Evolutionary conservation across 1,284 basidiomycete genomes (phyloP).

Genomic region (Fistulina hepatica): DNA sequence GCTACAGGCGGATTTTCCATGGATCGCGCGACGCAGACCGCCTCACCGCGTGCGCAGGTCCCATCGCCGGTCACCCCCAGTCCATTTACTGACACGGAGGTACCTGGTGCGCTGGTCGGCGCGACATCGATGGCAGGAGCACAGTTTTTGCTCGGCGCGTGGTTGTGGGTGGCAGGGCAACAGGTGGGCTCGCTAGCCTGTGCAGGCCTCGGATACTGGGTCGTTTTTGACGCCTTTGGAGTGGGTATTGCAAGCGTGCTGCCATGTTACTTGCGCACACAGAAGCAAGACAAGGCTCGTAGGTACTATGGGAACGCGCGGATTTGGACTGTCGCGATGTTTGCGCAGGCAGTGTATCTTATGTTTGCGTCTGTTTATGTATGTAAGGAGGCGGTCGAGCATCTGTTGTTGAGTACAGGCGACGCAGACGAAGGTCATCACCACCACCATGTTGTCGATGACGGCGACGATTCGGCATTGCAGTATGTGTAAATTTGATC

Average conservation of each 20-base stretch:
- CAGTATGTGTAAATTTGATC: conserved; percentile 3
- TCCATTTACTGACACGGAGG: background rate
- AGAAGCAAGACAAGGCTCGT: conserved; percentile 7
- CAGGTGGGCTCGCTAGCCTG: conserved; percentile 78
- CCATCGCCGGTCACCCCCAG: background rate
- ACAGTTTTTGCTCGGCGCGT: conserved; percentile 55
- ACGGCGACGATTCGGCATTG: conserved; percentile 20
- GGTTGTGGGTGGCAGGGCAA: conserved; percentile 88
- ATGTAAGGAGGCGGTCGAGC: conserved; percentile 87
- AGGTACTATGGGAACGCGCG: conserved; percentile 42
- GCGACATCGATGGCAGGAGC: conserved; percentile 12
- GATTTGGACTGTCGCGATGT: conserved; percentile 46
- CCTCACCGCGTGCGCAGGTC: conserved; percentile 6
- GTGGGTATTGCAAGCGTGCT: conserved; percentile 34
- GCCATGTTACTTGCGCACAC: conserved; percentile 8
- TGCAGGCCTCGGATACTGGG: conserved; percentile 90
- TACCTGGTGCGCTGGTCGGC: background rate
- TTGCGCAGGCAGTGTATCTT: conserved; percentile 77
- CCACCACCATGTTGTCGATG: conserved; percentile 42
- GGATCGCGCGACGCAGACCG: conserved; percentile 7
- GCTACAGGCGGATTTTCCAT: conserved; percentile 7
- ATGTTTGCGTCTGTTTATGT: conserved; percentile 89
- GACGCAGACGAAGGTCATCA: conserved; percentile 38
- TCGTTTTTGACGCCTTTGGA: conserved; percentile 89
- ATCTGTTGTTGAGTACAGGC: conserved; percentile 55